Evolutionary conservation across 352 stramenopile species (phyloP).

Genomic region (Globisporangium viniferum): DNA sequence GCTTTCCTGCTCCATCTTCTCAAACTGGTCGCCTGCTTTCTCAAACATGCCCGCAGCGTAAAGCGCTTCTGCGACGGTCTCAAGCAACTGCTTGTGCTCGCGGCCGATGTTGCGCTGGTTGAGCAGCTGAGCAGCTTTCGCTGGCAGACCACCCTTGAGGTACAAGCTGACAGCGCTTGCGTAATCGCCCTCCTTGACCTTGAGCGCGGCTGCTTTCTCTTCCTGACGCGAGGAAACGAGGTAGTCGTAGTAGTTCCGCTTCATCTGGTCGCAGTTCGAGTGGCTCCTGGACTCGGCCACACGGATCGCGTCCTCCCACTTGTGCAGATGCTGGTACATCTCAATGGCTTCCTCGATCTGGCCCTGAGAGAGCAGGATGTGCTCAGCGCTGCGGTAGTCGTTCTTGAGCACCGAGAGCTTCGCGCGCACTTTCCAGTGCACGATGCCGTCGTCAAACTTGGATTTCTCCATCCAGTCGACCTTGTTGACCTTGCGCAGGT

Average conservation of each 20-base stretch:
- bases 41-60: slow-evolving; percentile 90
- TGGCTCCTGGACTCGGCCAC: slow-evolving; percentile 88
- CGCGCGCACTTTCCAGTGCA: slow-evolving; percentile 87
- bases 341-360: slow-evolving; percentile 92
- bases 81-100: slow-evolving; percentile 87
- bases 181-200: slow-evolving; percentile 91
- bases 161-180: slow-evolving; percentile 90
- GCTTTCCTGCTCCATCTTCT: slow-evolving; percentile 91
- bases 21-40: slow-evolving; percentile 93
- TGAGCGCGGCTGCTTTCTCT: slow-evolving; percentile 88
- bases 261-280: slow-evolving; percentile 81
- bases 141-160: slow-evolving; percentile 90
- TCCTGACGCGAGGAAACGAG: slow-evolving; percentile 91
- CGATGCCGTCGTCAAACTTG: slow-evolving; percentile 69
- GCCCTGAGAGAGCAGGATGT: slow-evolving; percentile 88
- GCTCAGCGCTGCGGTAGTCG: slow-evolving; percentile 89
- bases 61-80: slow-evolving; percentile 89
- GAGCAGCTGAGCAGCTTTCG: slow-evolving; percentile 87
- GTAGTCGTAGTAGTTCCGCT: slow-evolving; percentile 91
- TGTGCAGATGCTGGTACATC: slow-evolving; percentile 94
- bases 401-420: slow-evolving; percentile 85
- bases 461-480: slow-evolving; percentile 76
- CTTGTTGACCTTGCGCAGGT: slow-evolving; percentile 90
- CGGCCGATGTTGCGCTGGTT: slow-evolving; percentile 82
- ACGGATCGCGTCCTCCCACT: slow-evolving; percentile 93